These are phyloP conservation scores for Craterostigma plantagineum DNA, from an alignment of 257 asterid genomes.

Conservation along the genomic window DNA sequence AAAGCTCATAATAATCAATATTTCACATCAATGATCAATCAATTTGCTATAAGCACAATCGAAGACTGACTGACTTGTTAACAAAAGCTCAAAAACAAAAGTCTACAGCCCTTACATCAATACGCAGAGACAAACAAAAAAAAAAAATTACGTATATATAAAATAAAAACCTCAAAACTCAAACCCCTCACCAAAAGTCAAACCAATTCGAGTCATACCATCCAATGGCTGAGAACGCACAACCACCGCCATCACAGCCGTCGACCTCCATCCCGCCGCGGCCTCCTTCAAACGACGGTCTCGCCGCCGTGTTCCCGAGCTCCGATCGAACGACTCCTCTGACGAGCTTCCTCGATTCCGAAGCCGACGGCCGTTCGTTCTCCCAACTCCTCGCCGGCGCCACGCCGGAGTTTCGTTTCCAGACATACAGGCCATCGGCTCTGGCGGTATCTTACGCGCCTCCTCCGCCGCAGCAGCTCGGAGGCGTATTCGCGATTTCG, in stretches of 20 bases:
- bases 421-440: slow-evolving; percentile 21
- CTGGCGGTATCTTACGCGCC: slow-evolving; percentile 18
- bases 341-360: slow-evolving; percentile 39
- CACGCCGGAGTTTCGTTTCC: slow-evolving; percentile 16
- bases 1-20: too few relatives aligned
- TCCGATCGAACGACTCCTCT: slow-evolving; percentile 54
- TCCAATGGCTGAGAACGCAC: slow-evolving; percentile 22
- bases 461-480: too few relatives aligned
- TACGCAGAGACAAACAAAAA: too few relatives aligned
- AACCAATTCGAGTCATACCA: not conserved
- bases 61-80: too few relatives aligned
- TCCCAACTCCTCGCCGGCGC: slow-evolving; percentile 63
- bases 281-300: slow-evolving; percentile 24
- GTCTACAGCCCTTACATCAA: too few relatives aligned
- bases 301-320: slow-evolving; percentile 28
- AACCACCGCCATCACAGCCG: slow-evolving; percentile 26
- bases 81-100: too few relatives aligned
- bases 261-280: slow-evolving; percentile 33
- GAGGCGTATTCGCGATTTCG: slow-evolving; percentile 24
- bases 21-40: too few relatives aligned
- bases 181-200: too few relatives aligned
- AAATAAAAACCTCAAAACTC: too few relatives aligned
- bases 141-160: too few relatives aligned
- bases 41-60: too few relatives aligned
- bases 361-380: slow-evolving; percentile 40